Evolutionary conservation across 164 flowering plant species (phyloP).

Genomic region (Macadamia tetraphylla): DNA sequence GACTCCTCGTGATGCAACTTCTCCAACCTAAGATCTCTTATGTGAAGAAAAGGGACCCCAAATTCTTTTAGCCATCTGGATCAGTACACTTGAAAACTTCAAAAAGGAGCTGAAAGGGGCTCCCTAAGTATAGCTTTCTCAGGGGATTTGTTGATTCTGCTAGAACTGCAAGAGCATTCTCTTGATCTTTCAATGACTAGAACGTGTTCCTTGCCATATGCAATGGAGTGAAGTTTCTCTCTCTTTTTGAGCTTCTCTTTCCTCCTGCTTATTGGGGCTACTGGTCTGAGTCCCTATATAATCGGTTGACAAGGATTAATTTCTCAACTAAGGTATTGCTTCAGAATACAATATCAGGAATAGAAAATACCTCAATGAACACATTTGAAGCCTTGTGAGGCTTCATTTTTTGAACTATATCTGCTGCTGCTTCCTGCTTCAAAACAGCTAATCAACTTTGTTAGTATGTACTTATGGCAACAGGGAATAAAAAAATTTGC

Average conservation of each 20-base stretch:
- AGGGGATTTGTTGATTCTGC: conserved; percentile 14
- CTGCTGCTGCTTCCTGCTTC: conserved; percentile 40
- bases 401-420: conserved; percentile 27
- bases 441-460: not conserved
- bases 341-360: not conserved
- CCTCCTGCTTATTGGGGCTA: conserved; percentile 15
- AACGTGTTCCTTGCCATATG: conserved; percentile 3
- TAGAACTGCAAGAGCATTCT: conserved; percentile 17
- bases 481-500: not conserved
- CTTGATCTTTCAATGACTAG: not conserved
- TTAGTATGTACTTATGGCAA: not conserved
- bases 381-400: conserved; percentile 17
- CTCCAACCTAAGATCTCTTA: too few species aligned
- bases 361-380: conserved; percentile 24
- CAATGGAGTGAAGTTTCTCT: conserved; percentile 8
- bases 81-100: conserved; percentile 4
- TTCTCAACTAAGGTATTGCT: not conserved
- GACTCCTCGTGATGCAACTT: not conserved
- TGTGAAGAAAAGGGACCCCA: too few species aligned
- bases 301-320: not conserved
- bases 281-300: conserved; percentile 26
- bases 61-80: not conserved
- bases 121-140: conserved; percentile 18
- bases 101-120: conserved; percentile 45
- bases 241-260: conserved; percentile 9